Conservation (phyloP, 495 filamentous ascomycete genomes). For the Neurospora sp. region DNA sequence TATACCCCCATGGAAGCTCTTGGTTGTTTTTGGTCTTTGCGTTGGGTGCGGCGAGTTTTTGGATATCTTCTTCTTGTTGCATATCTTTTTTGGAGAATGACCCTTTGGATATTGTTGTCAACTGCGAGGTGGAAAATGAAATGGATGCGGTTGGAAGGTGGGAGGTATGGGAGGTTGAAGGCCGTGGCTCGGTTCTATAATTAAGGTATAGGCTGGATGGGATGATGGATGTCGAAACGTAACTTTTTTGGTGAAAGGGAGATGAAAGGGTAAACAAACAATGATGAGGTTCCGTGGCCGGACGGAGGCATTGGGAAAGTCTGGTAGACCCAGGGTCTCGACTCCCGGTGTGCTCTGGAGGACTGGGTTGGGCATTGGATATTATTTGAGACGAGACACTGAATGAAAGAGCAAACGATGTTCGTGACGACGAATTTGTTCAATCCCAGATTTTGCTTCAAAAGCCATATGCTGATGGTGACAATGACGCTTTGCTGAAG, state of each 20-base stretch:
- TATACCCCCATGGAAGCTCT: conserved; percentile 9
- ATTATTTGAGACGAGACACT: background rate
- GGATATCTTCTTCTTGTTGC: conserved; percentile 2
- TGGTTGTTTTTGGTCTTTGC: background rate
- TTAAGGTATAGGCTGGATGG: background rate
- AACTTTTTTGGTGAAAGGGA: background rate
- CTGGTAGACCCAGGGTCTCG: background rate
- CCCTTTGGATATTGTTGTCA: background rate
- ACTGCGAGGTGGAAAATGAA: background rate
- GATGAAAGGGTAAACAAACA: background rate
- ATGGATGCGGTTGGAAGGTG: background rate
- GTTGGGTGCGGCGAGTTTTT: background rate
- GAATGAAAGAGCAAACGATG: background rate
- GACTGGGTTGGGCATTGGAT: background rate
- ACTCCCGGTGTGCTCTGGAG: background rate
- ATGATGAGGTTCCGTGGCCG: background rate
- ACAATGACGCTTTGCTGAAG: background rate
- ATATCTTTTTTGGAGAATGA: background rate
- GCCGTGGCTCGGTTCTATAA: background rate
- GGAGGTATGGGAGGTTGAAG: background rate
- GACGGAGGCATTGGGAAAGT: background rate
- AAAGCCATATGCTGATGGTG: background rate
- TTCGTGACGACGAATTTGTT: background rate
- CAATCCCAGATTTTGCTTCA: background rate
- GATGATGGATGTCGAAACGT: background rate